These are phyloP conservation scores for Alternaria infectoria DNA, from an alignment of 2,329 filamentous ascomycete species.

Conservation along the genomic window DNA sequence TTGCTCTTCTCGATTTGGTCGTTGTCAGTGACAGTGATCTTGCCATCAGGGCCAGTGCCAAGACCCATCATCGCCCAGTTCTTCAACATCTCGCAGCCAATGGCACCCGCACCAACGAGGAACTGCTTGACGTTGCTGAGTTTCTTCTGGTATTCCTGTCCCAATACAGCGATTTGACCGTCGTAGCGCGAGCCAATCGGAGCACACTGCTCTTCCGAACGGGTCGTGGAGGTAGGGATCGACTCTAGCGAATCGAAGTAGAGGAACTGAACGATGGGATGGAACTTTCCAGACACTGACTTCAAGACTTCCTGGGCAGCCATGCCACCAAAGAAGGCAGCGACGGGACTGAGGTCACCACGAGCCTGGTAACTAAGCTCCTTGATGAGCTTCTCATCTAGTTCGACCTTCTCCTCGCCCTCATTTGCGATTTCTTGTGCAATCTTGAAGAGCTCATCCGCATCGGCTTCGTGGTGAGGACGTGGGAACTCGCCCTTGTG, in stretches of 20 bases:
- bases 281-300: slow-evolving; percentile 96
- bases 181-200: slow-evolving; percentile 88
- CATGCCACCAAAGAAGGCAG: slow-evolving; percentile 92
- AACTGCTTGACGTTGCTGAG: slow-evolving; percentile 90
- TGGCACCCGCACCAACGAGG: slow-evolving; percentile 93
- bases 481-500: slow-evolving; percentile 76
- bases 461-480: slow-evolving; percentile 85
- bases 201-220: slow-evolving; percentile 87
- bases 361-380: slow-evolving; percentile 94
- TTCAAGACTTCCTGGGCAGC: slow-evolving; percentile 95
- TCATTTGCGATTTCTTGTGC: slow-evolving; percentile 74
- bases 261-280: slow-evolving; percentile 92
- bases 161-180: slow-evolving; percentile 96
- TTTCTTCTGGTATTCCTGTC: slow-evolving; percentile 91
- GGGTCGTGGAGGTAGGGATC: slow-evolving; percentile 73
- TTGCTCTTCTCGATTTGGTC: slow-evolving; percentile 99
- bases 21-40: slow-evolving; percentile 94
- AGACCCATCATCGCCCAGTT: slow-evolving; percentile 99
- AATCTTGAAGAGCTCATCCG: slow-evolving; percentile 75
- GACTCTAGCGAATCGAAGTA: slow-evolving; percentile 99
- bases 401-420: slow-evolving; percentile 74
- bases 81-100: slow-evolving; percentile 99
- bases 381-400: slow-evolving; percentile 90
- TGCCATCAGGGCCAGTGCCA: slow-evolving; percentile 83
- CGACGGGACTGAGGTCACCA: slow-evolving; percentile 90